phyloP scores from a whole-genome alignment of 164 flowering plant genomes.

The Vitis rotundifolia region DNA sequence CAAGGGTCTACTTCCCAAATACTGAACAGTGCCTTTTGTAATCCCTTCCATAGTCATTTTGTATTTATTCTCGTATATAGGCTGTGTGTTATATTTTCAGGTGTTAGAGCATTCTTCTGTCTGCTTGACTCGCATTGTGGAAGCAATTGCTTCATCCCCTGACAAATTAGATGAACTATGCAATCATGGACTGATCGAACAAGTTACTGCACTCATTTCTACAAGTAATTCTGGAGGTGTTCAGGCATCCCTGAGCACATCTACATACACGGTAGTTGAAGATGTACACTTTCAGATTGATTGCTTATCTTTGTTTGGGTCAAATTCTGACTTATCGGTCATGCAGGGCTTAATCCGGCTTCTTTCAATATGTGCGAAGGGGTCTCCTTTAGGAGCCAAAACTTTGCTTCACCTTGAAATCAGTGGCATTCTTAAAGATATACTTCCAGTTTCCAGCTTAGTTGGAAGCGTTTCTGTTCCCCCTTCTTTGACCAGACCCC shows the following conservation, averaged over 20 bases:
- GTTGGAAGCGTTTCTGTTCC: slow-evolving; percentile 77
- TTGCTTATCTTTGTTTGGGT: neutral
- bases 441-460: slow-evolving; percentile 77
- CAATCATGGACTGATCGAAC: slow-evolving; percentile 93
- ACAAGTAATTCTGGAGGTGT: slow-evolving; percentile 85
- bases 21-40: too few relatives aligned
- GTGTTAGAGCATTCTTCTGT: slow-evolving; percentile 96
- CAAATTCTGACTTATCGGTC: slow-evolving; percentile 19
- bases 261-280: slow-evolving; percentile 85
- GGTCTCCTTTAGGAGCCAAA: slow-evolving; percentile 85
- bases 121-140: slow-evolving; percentile 94
- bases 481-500: slow-evolving; percentile 90
- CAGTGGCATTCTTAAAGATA: slow-evolving; percentile 93
- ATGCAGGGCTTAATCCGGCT: slow-evolving; percentile 93
- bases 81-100: slow-evolving; percentile 32
- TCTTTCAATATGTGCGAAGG: slow-evolving; percentile 93
- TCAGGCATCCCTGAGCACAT: slow-evolving; percentile 86
- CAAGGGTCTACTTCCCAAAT: too few relatives aligned
- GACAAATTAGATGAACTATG: slow-evolving; percentile 94
- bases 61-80: too few relatives aligned
- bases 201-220: slow-evolving; percentile 93
- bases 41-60: too few relatives aligned
- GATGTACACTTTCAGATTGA: slow-evolving; percentile 1
- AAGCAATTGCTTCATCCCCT: slow-evolving; percentile 89
- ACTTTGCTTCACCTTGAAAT: slow-evolving; percentile 91